Evolutionary conservation across 257 asterid species (phyloP).

Genomic region (Linaria vulgaris): DNA sequence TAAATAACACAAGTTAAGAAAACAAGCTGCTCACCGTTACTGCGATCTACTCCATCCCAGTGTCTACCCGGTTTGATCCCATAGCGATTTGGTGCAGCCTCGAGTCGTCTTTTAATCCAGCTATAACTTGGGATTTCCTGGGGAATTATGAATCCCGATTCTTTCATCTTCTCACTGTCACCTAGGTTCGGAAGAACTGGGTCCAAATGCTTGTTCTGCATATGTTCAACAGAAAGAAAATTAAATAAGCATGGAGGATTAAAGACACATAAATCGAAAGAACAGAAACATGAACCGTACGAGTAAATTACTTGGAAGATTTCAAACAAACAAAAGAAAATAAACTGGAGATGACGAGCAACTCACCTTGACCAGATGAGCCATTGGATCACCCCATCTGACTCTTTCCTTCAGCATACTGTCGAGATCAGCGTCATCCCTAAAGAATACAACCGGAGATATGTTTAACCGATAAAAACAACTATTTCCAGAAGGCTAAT

Average conservation of each 20-base stretch:
- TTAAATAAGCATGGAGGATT: conserved; percentile 18
- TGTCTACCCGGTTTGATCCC: conserved; percentile 91
- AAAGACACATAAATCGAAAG: background rate
- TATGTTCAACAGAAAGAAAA: conserved; percentile 8
- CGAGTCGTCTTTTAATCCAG: conserved; percentile 74
- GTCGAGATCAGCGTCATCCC: conserved; percentile 95
- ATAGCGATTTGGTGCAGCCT: conserved; percentile 77
- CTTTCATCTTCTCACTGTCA: conserved; percentile 69
- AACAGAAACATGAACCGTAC: background rate
- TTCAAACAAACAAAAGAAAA: background rate
- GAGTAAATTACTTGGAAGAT: background rate
- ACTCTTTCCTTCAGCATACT: conserved; percentile 77
- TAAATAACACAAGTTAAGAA: background rate
- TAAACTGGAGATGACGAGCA: background rate
- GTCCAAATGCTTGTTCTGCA: conserved; percentile 61
- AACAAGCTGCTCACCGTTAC: conserved; percentile 49
- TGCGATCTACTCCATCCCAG: conserved; percentile 96
- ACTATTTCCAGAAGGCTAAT: too few species aligned
- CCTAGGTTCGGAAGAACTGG: conserved; percentile 63
- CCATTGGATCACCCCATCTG: conserved; percentile 98
- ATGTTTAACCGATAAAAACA: too few species aligned
- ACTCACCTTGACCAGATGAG: conserved; percentile 76
- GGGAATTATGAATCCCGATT: conserved; percentile 81
- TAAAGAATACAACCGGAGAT: conserved; percentile 16
- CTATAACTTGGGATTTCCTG: conserved; percentile 78